These are phyloP conservation scores for Cryptococcus sp. DNA, from an alignment of 1,284 basidiomycete genomes.

Conservation along the genomic window DNA sequence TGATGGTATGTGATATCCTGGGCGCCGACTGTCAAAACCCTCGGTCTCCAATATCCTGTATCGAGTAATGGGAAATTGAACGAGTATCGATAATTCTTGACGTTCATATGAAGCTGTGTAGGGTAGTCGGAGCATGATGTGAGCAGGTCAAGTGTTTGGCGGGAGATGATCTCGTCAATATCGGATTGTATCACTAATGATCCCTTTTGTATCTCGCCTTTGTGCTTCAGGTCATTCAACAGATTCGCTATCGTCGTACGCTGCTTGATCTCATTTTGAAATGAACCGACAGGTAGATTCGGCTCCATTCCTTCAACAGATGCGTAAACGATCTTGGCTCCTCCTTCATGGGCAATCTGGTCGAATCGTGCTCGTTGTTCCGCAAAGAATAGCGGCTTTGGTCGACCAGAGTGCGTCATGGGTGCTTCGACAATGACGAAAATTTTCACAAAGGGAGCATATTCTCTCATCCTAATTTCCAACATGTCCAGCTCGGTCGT, in stretches of 20 bases:
- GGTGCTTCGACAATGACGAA: conserved; percentile 67
- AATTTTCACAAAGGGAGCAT: conserved; percentile 58
- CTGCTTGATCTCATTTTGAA: conserved; percentile 47
- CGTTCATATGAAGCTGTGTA: conserved; percentile 58
- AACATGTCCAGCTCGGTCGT: conserved; percentile 65
- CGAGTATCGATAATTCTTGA: conserved; percentile 63
- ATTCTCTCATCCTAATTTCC: conserved; percentile 64
- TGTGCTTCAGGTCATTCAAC: conserved; percentile 1
- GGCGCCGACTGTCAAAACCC: conserved; percentile 1
- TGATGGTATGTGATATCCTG: conserved; percentile 19
- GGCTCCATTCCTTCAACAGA: conserved; percentile 22
- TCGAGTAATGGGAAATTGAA: conserved; percentile 57
- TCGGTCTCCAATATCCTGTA: conserved; percentile 54
- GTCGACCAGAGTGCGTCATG: conserved; percentile 59
- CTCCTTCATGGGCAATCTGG: conserved; percentile 5
- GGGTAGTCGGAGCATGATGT: conserved; percentile 57
- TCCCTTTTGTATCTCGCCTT: conserved; percentile 4
- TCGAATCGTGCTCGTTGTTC: conserved; percentile 17
- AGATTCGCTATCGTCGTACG: conserved; percentile 25
- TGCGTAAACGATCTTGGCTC: conserved; percentile 14
- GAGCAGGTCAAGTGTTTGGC: conserved; percentile 57
- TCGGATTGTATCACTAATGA: conserved; percentile 61
- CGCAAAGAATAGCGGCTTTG: conserved; percentile 57
- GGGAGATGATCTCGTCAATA: conserved; percentile 63
- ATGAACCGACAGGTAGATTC: conserved; percentile 39